Base-by-base conservation (phyloP, 495 filamentous ascomycete genomes). In the Neurospora sp. region DNA sequence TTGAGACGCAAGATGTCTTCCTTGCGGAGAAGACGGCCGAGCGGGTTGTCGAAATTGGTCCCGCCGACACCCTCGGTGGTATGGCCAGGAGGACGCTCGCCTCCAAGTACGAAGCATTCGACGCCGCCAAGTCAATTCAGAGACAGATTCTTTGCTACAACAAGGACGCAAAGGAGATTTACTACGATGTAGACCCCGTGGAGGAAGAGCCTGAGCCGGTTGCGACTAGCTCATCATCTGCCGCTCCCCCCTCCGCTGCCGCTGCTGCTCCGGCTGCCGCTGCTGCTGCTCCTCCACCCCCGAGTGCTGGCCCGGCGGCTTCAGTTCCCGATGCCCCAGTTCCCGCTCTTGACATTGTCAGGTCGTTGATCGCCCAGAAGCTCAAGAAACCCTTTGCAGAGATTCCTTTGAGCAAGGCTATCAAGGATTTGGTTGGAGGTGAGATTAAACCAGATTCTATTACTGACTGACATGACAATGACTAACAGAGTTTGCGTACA, bases 1-100 rank as follows among this genome's bases (percentile, higher is more conserved):
- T 99, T 82, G 96, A 98, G 84, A 98, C 96, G 9, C 96, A 99
- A 84, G 96, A 99, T 94, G 96, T 99, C 71, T 93, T 99, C 77
- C 92, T 99, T 53, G 94, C 90, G 59, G 94, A 98, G 81, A 95
- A 97, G 83, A 90, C 90, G 61, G 97, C 96, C 20, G 96, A 99
- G 87, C 90, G 96, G 75, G 94, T 99, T 75, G 96, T 99, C 75
- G 96, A 99, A 82, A 91, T 99, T 79, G 96, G 96, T 77, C 96
- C 96, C 10, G 94, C 95, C 74, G 96, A 99, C 82, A 99, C 96
- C n/a, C 87, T 99, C 38, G 95, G 96, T 78, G 94, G 92, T 68
- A 99, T 99, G 96, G 96, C 96, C 68, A 96, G 94, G 84, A 88
- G 96, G 74, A 99, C 96, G 40, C 87, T 99, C 41, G 93, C 94